Evolutionary conservation across 1,284 basidiomycete genomes (phyloP).

Genomic region (Ustilago shanxiensis): DNA sequence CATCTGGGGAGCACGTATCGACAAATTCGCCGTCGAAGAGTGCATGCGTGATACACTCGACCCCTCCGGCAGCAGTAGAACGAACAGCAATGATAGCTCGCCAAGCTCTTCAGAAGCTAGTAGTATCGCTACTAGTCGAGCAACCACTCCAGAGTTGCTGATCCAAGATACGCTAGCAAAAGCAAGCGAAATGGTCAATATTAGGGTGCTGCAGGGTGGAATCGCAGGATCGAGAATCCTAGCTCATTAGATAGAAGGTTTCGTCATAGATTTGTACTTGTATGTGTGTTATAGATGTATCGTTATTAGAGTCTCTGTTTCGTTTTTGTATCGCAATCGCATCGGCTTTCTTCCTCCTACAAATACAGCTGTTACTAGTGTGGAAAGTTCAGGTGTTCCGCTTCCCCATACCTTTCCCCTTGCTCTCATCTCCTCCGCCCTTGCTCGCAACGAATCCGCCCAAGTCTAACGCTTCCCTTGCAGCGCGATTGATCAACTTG

Average conservation of each 20-base stretch:
- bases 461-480: constrained; percentile 63
- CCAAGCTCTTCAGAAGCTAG: constrained; percentile 14
- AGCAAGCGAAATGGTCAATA: constrained; percentile 23
- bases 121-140: constrained; percentile 18
- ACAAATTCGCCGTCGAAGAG: constrained; percentile 16
- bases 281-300: constrained; percentile 4
- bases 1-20: constrained; percentile 41
- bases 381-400: constrained; percentile 11
- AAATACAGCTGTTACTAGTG: not conserved
- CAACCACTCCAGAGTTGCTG: constrained; percentile 23
- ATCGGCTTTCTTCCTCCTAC: not conserved
- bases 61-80: not conserved
- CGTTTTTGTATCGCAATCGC: not conserved
- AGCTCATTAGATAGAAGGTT: constrained; percentile 7
- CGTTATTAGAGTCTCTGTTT: not conserved
- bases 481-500: constrained; percentile 67
- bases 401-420: constrained; percentile 33
- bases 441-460: constrained; percentile 49
- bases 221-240: constrained; percentile 29
- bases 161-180: constrained; percentile 24
- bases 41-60: constrained; percentile 28
- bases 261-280: constrained; percentile 14
- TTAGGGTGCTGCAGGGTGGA: constrained; percentile 22
- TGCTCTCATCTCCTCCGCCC: constrained; percentile 9
- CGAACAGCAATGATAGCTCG: not conserved